Evolutionary conservation across 75 land plant species (phyloP), one percentile per base, ranked within the genome.

Genomic region (Picea glauca): DNA sequence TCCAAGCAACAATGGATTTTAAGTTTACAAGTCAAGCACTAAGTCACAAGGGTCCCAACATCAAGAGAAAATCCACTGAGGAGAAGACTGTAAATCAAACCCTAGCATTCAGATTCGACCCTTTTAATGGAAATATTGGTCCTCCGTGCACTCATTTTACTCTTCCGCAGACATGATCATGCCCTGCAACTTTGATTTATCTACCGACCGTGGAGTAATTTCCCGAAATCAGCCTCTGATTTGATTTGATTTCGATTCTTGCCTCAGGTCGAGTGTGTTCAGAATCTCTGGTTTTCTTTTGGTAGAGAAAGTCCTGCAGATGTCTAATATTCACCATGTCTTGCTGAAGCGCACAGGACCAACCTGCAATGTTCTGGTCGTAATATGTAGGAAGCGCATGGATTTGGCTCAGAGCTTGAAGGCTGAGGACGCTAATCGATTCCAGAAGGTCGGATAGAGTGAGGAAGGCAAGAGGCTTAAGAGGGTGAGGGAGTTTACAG

Each of bases 291-390:
- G 43, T 40, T 40, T 40, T 3, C 0, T 40, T 40, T 4, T 4
- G 43, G 43, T 4, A 40, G 43, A 40, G 43, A 0, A 4, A 40
- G 43, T 33, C 13, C 3, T 7, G 43, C n/a, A 17, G 38, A 67
- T 67, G 72, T 38, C 72, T 12, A 67, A 38, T 67, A 33, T 67
- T 33, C 72, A 40, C 43, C 15, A 74, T 40, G 76, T n/a, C 3
- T 50, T 26, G 32, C 76, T 58, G 58, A 74, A 56, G 76, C 58
- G 76, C 32, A 4, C 21, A 15, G 15, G 76, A 4, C 14, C 31
- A 32, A 26, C 30, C 21, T 74, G 76, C 40, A 74, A 54, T 54
- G 76, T 74, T 20, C 58, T 74, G 17, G 58, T 74, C 0, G 76
- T 74, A 13, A 74, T 56, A n/a, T 74, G 76, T 26, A 56, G 31